Percentiles rank a stretch among this genome's conserved stretches.
Conservation (phyloP, 768 basidiomycete species). For the Pulveroboletus sp. region DNA sequence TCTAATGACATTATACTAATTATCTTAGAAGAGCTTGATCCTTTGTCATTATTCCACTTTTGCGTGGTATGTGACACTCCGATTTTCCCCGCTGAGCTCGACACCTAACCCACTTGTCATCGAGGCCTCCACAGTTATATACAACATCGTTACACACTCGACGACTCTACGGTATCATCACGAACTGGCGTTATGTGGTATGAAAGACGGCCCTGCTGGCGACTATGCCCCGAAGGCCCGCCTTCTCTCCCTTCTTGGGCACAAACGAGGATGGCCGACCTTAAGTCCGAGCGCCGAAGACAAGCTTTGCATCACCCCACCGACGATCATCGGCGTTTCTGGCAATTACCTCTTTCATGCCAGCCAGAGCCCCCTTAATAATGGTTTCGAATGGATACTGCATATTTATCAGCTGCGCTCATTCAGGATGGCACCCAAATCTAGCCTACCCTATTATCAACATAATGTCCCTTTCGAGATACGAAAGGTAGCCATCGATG, state of each 20-base stretch:
- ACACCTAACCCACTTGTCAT: background rate
- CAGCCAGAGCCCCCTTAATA: conserved; percentile 29
- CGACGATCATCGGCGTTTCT: conserved; percentile 31
- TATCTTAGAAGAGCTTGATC: conserved; percentile 33
- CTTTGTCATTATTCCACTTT: conserved; percentile 30
- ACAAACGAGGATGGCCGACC: conserved; percentile 33
- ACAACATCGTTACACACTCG: conserved; percentile 18
- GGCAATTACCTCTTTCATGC: conserved; percentile 32
- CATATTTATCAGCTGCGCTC: conserved; percentile 33
- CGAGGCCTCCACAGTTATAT: conserved; percentile 25
- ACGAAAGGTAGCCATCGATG: conserved; percentile 31
- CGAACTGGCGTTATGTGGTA: conserved; percentile 30
- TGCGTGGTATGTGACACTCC: conserved; percentile 20
- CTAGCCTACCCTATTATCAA: conserved; percentile 27
- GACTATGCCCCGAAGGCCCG: conserved; percentile 14
- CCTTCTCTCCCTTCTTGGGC: conserved; percentile 27
- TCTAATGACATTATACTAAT: conserved; percentile 26
- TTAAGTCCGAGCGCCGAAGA: conserved; percentile 29
- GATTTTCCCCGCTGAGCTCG: background rate
- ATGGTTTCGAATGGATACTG: conserved; percentile 30
- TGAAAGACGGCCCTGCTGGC: conserved; percentile 25
- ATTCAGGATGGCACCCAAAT: conserved; percentile 23
- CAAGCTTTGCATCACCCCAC: conserved; percentile 28
- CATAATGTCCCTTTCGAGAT: conserved; percentile 32
- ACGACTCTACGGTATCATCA: conserved; percentile 30